Evolutionary conservation across 345 rosid species (phyloP).

Genomic region (Moricandia moricandioides): DNA sequence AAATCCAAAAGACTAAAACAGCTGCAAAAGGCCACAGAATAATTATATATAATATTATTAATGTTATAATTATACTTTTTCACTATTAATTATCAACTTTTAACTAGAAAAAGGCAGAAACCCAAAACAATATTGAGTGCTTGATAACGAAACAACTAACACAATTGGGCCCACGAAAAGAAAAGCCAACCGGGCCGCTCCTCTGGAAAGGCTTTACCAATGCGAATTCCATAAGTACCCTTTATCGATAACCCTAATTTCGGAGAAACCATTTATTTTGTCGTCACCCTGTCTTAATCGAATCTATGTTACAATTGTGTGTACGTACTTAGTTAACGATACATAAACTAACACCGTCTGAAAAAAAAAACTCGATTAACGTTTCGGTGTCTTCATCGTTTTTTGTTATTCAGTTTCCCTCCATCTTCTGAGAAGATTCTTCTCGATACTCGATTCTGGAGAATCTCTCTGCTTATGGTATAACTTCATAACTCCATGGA

Average conservation of each 20-base stretch:
- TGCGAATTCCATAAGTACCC: conserved; percentile 8
- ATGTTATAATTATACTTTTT: not conserved
- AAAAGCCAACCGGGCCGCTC: conserved; percentile 11
- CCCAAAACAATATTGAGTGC: not conserved
- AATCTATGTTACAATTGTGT: conserved; percentile 3
- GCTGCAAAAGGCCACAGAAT: not conserved
- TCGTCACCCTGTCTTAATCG: not conserved
- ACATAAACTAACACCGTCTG: conserved; percentile 26
- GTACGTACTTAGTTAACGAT: not conserved
- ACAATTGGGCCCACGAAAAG: conserved; percentile 4
- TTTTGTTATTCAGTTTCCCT: not conserved
- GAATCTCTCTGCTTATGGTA: conserved; percentile 35
- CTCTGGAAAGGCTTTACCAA: conserved; percentile 3
- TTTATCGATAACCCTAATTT: not conserved
- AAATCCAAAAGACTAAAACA: not conserved
- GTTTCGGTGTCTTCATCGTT: conserved; percentile 9
- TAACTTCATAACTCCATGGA: conserved; percentile 25
- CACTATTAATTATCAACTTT: not conserved
- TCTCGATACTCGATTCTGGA: not conserved
- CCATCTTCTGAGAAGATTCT: conserved; percentile 1
- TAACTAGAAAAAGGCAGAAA: not conserved
- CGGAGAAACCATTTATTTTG: conserved; percentile 16
- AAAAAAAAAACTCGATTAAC: not conserved
- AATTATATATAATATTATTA: not conserved
- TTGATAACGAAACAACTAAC: conserved; percentile 1